Percentiles rank a stretch among this genome's conserved stretches.
These are phyloP conservation scores for Betula pendula DNA, from an alignment of 306 rosid genomes.

Conservation along the genomic window DNA sequence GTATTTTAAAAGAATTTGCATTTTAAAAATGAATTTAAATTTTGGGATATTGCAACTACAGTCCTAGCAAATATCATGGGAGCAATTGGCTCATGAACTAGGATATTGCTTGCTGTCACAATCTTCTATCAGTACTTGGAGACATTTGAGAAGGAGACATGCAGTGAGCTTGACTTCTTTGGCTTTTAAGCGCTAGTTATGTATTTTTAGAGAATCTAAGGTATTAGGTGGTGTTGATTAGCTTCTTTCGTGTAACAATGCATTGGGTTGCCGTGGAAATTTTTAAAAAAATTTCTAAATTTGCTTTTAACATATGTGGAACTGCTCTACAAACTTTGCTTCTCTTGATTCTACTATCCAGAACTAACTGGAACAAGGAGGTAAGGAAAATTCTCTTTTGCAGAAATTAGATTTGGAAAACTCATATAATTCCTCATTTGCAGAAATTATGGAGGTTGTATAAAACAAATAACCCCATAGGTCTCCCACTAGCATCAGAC, in stretches of 20 bases:
- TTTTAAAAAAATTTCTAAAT: too few species aligned
- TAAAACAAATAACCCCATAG: slow-evolving; percentile 41
- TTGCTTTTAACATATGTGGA: too few species aligned
- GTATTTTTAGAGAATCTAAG: neutral
- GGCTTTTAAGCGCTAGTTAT: slow-evolving; percentile 33
- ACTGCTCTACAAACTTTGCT: slow-evolving; percentile 52
- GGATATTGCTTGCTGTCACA: slow-evolving; percentile 66
- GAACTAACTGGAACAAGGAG: slow-evolving; percentile 64
- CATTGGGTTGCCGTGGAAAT: too few species aligned
- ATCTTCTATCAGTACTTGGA: slow-evolving; percentile 62
- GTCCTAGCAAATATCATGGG: slow-evolving; percentile 76
- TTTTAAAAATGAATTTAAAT: too few species aligned
- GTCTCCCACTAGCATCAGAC: slow-evolving; percentile 40
- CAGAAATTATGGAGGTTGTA: slow-evolving; percentile 39
- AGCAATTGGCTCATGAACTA: slow-evolving; percentile 69
- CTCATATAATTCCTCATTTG: too few species aligned
- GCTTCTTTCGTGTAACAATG: too few species aligned
- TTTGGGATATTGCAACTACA: too few species aligned
- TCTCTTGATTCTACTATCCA: slow-evolving; percentile 42
- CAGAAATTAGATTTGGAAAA: too few species aligned
- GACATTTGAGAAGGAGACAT: slow-evolving; percentile 66
- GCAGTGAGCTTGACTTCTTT: slow-evolving; percentile 55
- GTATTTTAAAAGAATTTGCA: too few species aligned
- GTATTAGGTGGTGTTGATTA: too few species aligned
- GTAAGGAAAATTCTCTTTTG: slow-evolving; percentile 16